These are phyloP conservation scores for Scutellaria barbata DNA, from an alignment of 257 asterid genomes.

Conservation along the genomic window DNA sequence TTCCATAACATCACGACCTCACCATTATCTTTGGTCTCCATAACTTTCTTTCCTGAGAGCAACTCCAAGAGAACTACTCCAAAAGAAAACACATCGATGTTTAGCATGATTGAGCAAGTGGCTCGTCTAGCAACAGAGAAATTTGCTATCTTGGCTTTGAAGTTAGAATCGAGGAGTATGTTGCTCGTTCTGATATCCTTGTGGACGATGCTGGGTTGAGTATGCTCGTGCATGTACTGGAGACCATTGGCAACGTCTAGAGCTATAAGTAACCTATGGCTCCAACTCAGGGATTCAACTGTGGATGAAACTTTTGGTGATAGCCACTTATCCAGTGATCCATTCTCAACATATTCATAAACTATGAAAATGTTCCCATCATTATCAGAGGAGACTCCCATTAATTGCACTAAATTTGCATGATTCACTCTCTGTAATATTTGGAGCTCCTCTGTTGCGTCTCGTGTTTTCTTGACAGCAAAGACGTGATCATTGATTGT, in stretches of 20 bases:
- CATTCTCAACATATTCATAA: constrained; percentile 69
- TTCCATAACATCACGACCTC: constrained; percentile 61
- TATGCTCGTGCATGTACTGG: constrained; percentile 81
- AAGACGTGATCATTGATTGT: constrained; percentile 46
- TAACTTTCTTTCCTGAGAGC: constrained; percentile 64
- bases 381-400: constrained; percentile 66
- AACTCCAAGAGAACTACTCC: constrained; percentile 75
- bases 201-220: constrained; percentile 74
- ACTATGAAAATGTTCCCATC: constrained; percentile 58
- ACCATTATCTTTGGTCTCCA: constrained; percentile 57
- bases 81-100: constrained; percentile 70
- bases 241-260: constrained; percentile 83
- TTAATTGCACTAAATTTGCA: constrained; percentile 66
- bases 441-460: constrained; percentile 59
- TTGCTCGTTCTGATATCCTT: constrained; percentile 61
- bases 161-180: constrained; percentile 71
- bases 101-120: constrained; percentile 48
- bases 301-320: constrained; percentile 35
- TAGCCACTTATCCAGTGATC: constrained; percentile 70
- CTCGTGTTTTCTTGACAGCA: constrained; percentile 67
- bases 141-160: constrained; percentile 68
- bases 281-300: constrained; percentile 52
- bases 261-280: constrained; percentile 61
- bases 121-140: constrained; percentile 63
- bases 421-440: constrained; percentile 72